A percentile compares a stretch with the other conserved stretches of the same genome.
These are phyloP conservation scores for Eremothecium coryli DNA, from an alignment of 1,139 yeast genomes.

Conservation along the genomic window DNA sequence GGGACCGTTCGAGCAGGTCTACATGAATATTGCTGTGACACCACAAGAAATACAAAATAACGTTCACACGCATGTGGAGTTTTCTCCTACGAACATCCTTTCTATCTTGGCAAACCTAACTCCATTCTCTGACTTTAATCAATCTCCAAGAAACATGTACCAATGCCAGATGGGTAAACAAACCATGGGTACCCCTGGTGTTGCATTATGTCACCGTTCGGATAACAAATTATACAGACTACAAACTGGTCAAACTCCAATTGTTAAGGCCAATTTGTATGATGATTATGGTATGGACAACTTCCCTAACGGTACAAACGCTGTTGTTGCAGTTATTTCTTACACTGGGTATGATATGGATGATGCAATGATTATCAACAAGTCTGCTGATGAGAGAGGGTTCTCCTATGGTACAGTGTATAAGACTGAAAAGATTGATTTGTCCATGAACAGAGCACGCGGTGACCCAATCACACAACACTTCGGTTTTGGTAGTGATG, in stretches of 20 bases:
- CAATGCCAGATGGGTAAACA: constrained; percentile 99
- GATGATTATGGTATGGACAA: constrained; percentile 97
- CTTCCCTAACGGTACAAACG: constrained; percentile 97
- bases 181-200: constrained; percentile 99
- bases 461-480: constrained; percentile 95
- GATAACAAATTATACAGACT: constrained; percentile 90
- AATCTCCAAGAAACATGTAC: constrained; percentile 98
- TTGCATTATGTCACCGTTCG: constrained; percentile 82
- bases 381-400: constrained; percentile 95
- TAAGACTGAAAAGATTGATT: constrained; percentile 86
- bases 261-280: constrained; percentile 85
- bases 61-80: constrained; percentile 88
- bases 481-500: constrained; percentile 88
- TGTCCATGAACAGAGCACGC: constrained; percentile 66
- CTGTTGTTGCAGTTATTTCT: constrained; percentile 97
- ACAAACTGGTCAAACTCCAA: constrained; percentile 95
- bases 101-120: constrained; percentile 93
- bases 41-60: constrained; percentile 81
- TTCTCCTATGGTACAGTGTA: constrained; percentile 96
- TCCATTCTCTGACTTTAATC: constrained; percentile 96
- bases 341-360: constrained; percentile 99
- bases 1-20: constrained; percentile 97
- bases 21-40: constrained; percentile 91
- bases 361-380: constrained; percentile 97
- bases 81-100: constrained; percentile 85